Evolutionary conservation across 805 yeast genomes (phyloP), one percentile per base, ranked within the genome.

Genomic region (Metschnikowia borealis): DNA sequence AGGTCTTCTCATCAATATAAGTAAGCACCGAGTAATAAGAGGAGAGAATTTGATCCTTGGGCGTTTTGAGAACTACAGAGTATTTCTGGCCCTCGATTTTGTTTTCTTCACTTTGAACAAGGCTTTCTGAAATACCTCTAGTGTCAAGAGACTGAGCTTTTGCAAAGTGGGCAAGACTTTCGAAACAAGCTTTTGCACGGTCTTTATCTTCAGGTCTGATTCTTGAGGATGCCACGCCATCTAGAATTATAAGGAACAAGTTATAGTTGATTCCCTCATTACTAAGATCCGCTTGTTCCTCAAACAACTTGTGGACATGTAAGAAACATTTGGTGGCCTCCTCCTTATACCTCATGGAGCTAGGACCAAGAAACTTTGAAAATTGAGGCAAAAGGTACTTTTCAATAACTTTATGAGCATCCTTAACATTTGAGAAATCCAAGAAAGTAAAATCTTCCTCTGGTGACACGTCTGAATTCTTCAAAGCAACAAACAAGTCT

Each of bases 261-360:
- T 32, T 37, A 18, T 36, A 32, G n/a, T 50, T 47, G 4, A 54
- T 29, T 5, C 38, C 38, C 11, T 40, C 43, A 7, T 18, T 29
- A 7, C 38, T 14, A 2, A 47, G 43, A 14, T 47, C 17, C 15
- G 20, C 15, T 14, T 49, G 46, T 5, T 38, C 38, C 6, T 36
- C 38, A 37, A 66, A 66, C 5, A 53, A 31, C 18, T 43, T 37
- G 42, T 49, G 54, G 8, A 60, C 54, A 15, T 44, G 46, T 15
- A 48, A 42, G 11, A 61, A 44, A 42, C 69, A 68, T n/a, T 56
- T 54, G 2, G 63, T 52, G 2, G 62, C 62, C 8, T 45, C 48
- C 6, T 49, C 49, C 44, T 59, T 62, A 49, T 58, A 63, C 1
- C 50, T 60, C 29, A 57, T 34, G 13, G 56, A 48, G 20, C 56